Conservation (phyloP, 176 grass and related monocot species). For the Hordeum marinum region DNA sequence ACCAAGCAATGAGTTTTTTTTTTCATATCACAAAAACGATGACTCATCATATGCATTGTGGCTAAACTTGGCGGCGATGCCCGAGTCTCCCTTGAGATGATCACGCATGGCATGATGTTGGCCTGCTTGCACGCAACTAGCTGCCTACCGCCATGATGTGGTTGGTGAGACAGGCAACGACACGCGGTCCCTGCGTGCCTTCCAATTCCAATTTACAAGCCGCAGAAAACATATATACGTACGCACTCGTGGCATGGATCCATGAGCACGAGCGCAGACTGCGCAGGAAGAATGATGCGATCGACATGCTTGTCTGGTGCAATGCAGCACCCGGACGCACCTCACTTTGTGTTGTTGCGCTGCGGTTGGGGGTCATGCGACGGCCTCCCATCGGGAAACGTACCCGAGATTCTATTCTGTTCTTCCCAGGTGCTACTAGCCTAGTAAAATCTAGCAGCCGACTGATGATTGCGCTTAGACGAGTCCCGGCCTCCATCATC, state of each 20-base stretch:
- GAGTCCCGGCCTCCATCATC: neutral
- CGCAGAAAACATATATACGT: neutral
- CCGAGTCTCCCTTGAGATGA: neutral
- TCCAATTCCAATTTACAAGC: neutral
- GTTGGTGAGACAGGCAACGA: conserved; percentile 9
- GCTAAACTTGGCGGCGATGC: neutral
- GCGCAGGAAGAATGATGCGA: neutral
- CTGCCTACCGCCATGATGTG: neutral
- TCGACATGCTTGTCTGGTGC: neutral
- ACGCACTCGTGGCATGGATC: neutral
- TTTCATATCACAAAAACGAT: no score
- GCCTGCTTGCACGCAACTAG: conserved; percentile 33
- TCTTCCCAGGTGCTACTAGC: neutral
- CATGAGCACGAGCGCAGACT: conserved; percentile 4
- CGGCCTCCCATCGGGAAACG: conserved; percentile 5
- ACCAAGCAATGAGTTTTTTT: neutral
- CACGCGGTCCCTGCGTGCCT: neutral
- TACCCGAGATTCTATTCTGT: conserved; percentile 27
- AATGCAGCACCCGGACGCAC: neutral
- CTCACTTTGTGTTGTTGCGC: neutral
- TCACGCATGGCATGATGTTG: conserved; percentile 32
- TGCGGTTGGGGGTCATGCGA: conserved; percentile 8
- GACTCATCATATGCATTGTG: neutral
- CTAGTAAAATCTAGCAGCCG: neutral
- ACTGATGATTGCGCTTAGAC: neutral